phyloP scores from a whole-genome alignment of 2,329 filamentous ascomycete genomes.

The Colletotrichum sidae region DNA sequence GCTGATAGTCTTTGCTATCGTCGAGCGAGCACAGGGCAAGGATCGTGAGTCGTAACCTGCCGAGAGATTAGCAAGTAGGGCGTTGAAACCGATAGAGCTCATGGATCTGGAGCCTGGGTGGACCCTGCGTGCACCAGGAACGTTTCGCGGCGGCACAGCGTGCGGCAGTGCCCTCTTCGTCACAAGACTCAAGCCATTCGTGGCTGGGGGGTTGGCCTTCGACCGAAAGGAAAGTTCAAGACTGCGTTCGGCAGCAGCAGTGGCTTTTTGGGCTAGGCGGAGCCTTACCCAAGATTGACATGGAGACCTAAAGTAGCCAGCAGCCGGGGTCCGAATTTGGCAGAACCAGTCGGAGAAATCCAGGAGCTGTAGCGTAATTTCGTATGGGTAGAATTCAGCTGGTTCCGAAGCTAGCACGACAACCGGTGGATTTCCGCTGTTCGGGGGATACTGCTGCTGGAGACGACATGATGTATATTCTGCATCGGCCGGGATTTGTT shows the following conservation, averaged over 20 bases:
- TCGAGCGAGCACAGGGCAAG: constrained; percentile 5
- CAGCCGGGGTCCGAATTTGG: constrained; percentile 14
- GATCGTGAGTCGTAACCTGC: constrained; percentile 9
- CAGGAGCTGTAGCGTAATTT: constrained; percentile 18
- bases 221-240: constrained; percentile 14
- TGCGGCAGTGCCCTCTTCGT: constrained; percentile 11
- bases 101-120: constrained; percentile 12
- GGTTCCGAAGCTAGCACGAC: constrained; percentile 19
- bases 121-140: constrained; percentile 20
- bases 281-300: constrained; percentile 25
- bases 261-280: constrained; percentile 11
- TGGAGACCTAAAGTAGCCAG: constrained; percentile 12
- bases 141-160: constrained; percentile 11
- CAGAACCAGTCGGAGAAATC: constrained; percentile 27
- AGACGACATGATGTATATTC: background rate
- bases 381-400: constrained; percentile 21
- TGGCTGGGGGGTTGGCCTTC: constrained; percentile 7
- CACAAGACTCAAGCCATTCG: constrained; percentile 19
- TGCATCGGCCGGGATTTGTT: no score
- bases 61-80: background rate
- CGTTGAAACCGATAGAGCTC: constrained; percentile 15
- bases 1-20: constrained; percentile 4
- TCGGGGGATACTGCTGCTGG: constrained; percentile 4
- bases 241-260: constrained; percentile 20
- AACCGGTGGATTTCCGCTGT: constrained; percentile 19